These are phyloP conservation scores for Colletotrichum gloeosporioides DNA, from an alignment of 2,329 filamentous ascomycete species.

Conservation along the genomic window DNA sequence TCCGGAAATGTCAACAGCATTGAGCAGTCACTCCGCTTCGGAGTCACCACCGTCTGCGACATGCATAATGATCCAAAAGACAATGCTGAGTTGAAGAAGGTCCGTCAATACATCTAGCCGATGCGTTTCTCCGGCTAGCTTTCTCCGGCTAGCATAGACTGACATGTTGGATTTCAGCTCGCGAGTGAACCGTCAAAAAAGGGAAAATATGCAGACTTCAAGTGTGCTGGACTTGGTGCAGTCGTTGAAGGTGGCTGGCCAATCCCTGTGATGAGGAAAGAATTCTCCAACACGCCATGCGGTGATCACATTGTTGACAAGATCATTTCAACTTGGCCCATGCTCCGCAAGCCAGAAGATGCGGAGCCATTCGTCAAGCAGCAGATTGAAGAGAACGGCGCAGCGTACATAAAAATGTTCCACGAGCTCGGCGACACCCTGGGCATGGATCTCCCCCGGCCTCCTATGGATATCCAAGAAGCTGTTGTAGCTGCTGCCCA, in stretches of 20 bases:
- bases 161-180: constrained; percentile 5
- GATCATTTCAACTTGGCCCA: constrained; percentile 48
- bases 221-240: constrained; percentile 51
- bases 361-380: constrained; percentile 46
- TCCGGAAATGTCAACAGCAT: constrained; percentile 37
- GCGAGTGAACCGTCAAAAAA: background rate
- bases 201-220: constrained; percentile 48
- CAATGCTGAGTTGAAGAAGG: constrained; percentile 33
- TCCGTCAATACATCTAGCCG: background rate
- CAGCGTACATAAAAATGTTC: constrained; percentile 57
- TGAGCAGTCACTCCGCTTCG: constrained; percentile 50
- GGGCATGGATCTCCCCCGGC: constrained; percentile 39
- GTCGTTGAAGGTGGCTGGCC: constrained; percentile 60
- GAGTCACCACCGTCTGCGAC: constrained; percentile 56
- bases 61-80: constrained; percentile 47
- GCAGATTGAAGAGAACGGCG: constrained; percentile 34
- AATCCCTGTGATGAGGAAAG: constrained; percentile 24
- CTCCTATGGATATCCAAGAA: constrained; percentile 47
- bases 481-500: constrained; percentile 44
- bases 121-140: background rate
- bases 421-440: constrained; percentile 50
- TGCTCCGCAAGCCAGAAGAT: constrained; percentile 37
- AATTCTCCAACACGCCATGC: background rate
- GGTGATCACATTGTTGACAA: background rate
- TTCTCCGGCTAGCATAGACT: background rate